phyloP scores from a whole-genome alignment of 129 eudicot species.

The Sambucus nigra region DNA sequence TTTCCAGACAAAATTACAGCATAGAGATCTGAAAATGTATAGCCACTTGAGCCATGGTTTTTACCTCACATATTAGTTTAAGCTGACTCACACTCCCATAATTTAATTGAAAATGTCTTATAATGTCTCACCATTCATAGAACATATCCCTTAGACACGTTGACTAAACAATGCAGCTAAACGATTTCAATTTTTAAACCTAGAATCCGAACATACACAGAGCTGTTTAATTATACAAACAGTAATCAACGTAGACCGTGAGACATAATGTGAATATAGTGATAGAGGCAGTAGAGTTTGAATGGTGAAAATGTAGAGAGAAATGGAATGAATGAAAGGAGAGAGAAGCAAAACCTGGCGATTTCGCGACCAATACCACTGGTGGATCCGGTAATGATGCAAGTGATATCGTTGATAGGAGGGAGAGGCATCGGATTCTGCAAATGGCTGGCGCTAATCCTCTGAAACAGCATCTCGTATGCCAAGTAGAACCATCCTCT shows the following conservation, averaged over 20 bases:
- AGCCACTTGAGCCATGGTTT: too few species aligned
- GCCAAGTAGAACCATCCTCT: slow-evolving; percentile 60
- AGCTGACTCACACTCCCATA: too few species aligned
- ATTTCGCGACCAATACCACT: slow-evolving; percentile 88
- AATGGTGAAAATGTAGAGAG: not conserved
- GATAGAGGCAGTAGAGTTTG: not conserved
- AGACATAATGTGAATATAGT: too few species aligned
- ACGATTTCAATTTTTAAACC: not conserved
- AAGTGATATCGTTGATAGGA: slow-evolving; percentile 59
- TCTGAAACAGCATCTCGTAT: slow-evolving; percentile 73
- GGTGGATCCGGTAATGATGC: slow-evolving; percentile 80
- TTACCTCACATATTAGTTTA: too few species aligned
- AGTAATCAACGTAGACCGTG: too few species aligned
- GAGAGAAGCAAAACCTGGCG: slow-evolving; percentile 39
- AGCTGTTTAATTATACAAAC: too few species aligned
- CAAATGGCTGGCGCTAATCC: slow-evolving; percentile 65
- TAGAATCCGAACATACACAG: not conserved
- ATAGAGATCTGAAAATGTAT: too few species aligned
- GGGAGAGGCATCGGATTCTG: slow-evolving; percentile 76
- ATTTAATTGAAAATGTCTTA: too few species aligned
- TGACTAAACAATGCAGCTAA: too few species aligned
- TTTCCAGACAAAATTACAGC: too few species aligned
- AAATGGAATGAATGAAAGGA: not conserved
- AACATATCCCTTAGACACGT: too few species aligned
- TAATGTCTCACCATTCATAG: too few species aligned